These are phyloP conservation scores for Syncephalastrum monosporum DNA, from an alignment of 371 early-diverging fungal species.

Conservation along the genomic window DNA sequence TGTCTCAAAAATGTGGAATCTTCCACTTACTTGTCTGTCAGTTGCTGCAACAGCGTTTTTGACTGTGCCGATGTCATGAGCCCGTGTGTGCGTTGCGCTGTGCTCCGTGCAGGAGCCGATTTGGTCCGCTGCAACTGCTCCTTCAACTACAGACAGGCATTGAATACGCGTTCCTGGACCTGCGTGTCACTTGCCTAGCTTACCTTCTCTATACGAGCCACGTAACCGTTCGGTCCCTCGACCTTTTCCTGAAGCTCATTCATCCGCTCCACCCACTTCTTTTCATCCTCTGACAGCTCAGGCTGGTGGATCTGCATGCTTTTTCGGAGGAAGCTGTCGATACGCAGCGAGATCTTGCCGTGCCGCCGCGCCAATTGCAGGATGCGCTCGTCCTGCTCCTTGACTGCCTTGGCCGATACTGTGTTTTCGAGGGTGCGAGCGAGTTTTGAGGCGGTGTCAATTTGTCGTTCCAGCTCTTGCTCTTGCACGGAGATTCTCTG, in stretches of 20 bases:
- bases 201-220: slow-evolving; percentile 19
- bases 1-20: no score
- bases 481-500: slow-evolving; percentile 8
- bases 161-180: no score
- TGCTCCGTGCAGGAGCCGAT: no score
- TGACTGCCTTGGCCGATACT: background rate
- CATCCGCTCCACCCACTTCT: slow-evolving; percentile 22
- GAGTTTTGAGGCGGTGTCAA: slow-evolving; percentile 3
- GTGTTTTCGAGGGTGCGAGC: background rate
- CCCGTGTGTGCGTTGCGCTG: no score
- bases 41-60: no score
- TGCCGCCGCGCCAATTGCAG: slow-evolving; percentile 10
- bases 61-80: no score
- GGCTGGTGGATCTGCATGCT: slow-evolving; percentile 11
- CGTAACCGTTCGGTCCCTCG: slow-evolving; percentile 18
- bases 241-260: slow-evolving; percentile 16
- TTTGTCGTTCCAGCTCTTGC: slow-evolving; percentile 16
- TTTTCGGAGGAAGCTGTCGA: slow-evolving; percentile 19
- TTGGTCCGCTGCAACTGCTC: no score
- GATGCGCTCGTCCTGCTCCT: slow-evolving; percentile 10
- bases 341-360: slow-evolving; percentile 20
- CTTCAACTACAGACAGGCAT: no score
- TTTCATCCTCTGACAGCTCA: slow-evolving; percentile 19
- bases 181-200: background rate
- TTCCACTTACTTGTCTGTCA: no score